Evolutionary conservation across 2,329 filamentous ascomycete genomes (phyloP), one percentile per base, ranked within the genome.

Genomic region (Phaeosphaeria sp.): DNA sequence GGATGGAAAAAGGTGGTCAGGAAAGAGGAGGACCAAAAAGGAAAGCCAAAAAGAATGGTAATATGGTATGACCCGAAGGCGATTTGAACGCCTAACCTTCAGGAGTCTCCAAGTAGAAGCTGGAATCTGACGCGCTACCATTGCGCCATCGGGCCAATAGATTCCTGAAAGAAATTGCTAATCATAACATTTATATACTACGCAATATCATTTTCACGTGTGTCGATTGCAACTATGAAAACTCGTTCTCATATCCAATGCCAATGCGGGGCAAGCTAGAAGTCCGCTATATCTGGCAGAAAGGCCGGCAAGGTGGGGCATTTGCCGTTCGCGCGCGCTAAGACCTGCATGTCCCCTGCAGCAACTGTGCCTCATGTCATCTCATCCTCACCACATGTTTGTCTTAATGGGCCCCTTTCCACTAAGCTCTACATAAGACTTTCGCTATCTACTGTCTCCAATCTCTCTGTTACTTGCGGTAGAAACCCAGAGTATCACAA

Each of bases 101-200:
- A 55, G 56, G 56, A 55, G 13, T 13, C 46, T 52, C 56, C 52
- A 50, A 23, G 4, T 17, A 18, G 13, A 46, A 27, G 42, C 58
- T 60, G 58, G 58, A 60, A 60, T 57, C 58, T 56, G 58, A 60
- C 58, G 58, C 58, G 58, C 58, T 60, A 60, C 58, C 58, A 49
- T 60, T 60, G 58, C 58, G 50, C 50, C 50, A 52, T 46, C 33
- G 36, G 53, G 53, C 53, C 47, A 36, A 43, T 18, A 18, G 41
- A 43, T 43, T 43, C 41, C 41, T 43, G 41, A 43, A 43, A 43
- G 30, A 36, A 36, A 36, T 36, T 15, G 30, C 30, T 36, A 11
- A 7, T 3, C 3, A 11, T 13, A 13, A 36, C 30, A 13, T 36
- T 7, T 36, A 36, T 36, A 36, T 36, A 36, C 30, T 15, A 36